Evolutionary conservation across 2,329 filamentous ascomycete genomes (phyloP), one percentile per base, ranked within the genome.

Genomic region (Colletotrichum paranaense): DNA sequence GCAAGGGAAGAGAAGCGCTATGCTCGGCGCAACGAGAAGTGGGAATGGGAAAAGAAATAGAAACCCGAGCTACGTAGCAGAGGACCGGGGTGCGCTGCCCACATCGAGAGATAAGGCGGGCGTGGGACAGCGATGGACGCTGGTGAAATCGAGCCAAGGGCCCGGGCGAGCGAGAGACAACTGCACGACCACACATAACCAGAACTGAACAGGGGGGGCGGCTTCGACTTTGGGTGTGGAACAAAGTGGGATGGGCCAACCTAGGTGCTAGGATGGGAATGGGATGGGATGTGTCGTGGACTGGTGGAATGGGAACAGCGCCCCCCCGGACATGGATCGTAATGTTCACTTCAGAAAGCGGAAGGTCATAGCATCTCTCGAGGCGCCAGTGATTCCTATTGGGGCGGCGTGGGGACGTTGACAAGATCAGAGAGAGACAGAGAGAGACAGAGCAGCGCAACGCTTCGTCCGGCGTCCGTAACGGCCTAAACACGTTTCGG

Each of bases 21-120:
- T 26, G 57, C 59, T 16, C 26, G 22, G 52, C 32, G 28, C 22
- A 70, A 32, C 26, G 59, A 60, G 24, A 56, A 56, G 67, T 62
- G 67, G 70, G 70, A 73, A 70, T 52, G 67, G 67, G 56, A 57
- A 58, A 70, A 62, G 67, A 73, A 73, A 66, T 70, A 73, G 70
- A 65, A 70, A 73, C 42, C 16, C 38, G 46, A 60, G 70, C 58
- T 64, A 65, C 56, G 59, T 70, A 55, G 67, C 52, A 35, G 32
- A 42, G 67, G 60, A 68, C 70, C 35, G 55, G 59, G 66, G 69
- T 59, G 9, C 57, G 70, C 14, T 73, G 55, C 58, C 67, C 32
- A 73, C 26, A 69, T 19, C 32, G 12, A 60, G 58, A 73, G 70
- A 73, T 70, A 73, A 73, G 70, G 56, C 56, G 60, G 16, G 67